Evolutionary conservation across 768 basidiomycete genomes (phyloP).

Genomic region (Collybia mongolica): DNA sequence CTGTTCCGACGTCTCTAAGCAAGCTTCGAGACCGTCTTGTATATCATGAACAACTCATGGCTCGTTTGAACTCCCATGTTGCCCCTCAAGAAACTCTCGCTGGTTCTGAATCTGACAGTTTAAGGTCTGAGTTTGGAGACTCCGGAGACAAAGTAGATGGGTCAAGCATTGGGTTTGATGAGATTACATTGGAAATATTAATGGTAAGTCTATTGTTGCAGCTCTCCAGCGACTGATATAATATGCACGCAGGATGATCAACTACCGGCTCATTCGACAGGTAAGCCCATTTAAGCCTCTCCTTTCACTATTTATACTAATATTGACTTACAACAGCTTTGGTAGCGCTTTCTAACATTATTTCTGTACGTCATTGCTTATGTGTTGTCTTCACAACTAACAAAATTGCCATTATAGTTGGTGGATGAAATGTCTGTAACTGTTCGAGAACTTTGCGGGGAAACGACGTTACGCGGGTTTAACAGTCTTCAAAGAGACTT

Average conservation of each 20-base stretch:
- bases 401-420: slow-evolving; percentile 20
- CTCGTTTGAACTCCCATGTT: slow-evolving; percentile 10
- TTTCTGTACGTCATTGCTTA: slow-evolving; percentile 26
- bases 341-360: slow-evolving; percentile 37
- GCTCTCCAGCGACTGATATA: background rate
- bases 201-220: slow-evolving; percentile 23
- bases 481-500: slow-evolving; percentile 34
- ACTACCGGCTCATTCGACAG: slow-evolving; percentile 42
- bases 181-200: slow-evolving; percentile 36
- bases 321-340: slow-evolving; percentile 24
- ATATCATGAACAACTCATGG: slow-evolving; percentile 36
- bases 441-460: slow-evolving; percentile 39
- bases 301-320: background rate
- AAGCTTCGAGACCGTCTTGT: slow-evolving; percentile 40
- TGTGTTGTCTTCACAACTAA: background rate
- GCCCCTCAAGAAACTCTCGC: slow-evolving; percentile 3
- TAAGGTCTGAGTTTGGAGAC: slow-evolving; percentile 9
- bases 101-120: slow-evolving; percentile 13
- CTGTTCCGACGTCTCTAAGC: slow-evolving; percentile 37
- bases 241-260: slow-evolving; percentile 32
- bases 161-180: slow-evolving; percentile 39
- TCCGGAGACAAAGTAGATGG: slow-evolving; percentile 34
- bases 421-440: slow-evolving; percentile 39
- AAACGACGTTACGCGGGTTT: slow-evolving; percentile 39
- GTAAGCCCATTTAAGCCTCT: slow-evolving; percentile 13